Evolutionary conservation across 78 protist species (phyloP), one percentile per base, ranked within the genome.

Genomic region (Dictyostelium capitatum): DNA sequence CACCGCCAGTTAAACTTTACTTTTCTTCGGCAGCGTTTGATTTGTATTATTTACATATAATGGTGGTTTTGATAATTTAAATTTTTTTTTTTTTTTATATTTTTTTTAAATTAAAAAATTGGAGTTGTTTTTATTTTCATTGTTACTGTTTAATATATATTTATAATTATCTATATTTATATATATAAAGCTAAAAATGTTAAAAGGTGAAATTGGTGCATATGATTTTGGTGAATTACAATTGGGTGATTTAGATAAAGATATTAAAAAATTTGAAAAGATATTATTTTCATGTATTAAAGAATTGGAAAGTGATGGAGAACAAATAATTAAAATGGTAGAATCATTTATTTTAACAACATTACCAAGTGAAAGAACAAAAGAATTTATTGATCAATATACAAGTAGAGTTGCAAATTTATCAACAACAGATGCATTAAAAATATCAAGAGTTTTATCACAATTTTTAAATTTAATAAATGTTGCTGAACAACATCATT

Each of bases 401-500:
- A 14, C 19, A 2, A 53, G 62, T 23, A 87, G 78, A 69, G 65
- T 87, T 1, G 25, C 48, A 2, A n/a, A 75, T 17, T 41, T 87
- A 2, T 32, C 59, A 19, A 90, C 79, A 37, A 48, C 32, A 19
- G 79, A 79, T 17, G 20, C 82, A 79, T 79, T 85, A 14, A 23
- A 53, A n/a, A 54, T 93, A 69, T 89, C 96, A 11, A 73, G 96
- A 74, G 85, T 70, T 12, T 72, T 94, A 14, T 32, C 70, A 17
- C 90, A 89, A 7, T 73, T 75, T 28, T 43, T 94, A 23, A 75
- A 87, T 41, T 50, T 94, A 6, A 84, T 89, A 2, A 89, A 89
- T 30, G 80, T 89, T 7, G 94, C 96, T 2, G 96, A 94, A 57
- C 94, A 80, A 46, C 81, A 73, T 62, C 94, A 89, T 51, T 81